phyloP scores from a whole-genome alignment of 1,284 basidiomycete genomes.

The Pseudozyma pruni region DNA sequence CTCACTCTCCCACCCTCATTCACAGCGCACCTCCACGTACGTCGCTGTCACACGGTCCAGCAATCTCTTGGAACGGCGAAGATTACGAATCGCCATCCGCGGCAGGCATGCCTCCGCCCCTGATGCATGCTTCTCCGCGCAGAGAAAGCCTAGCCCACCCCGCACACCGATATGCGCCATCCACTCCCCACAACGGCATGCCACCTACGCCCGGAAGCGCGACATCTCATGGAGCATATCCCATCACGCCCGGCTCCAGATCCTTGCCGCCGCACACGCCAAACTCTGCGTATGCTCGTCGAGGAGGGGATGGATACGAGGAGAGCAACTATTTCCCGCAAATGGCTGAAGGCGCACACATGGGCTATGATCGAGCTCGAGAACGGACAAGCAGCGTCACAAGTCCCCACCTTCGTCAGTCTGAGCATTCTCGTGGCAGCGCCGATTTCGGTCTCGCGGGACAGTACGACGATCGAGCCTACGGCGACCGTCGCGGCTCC shows the following conservation, averaged over 20 bases:
- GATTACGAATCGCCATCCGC: constrained; percentile 11
- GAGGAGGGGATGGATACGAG: constrained; percentile 11
- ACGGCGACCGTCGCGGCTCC: constrained; percentile 1
- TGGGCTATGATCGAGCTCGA: constrained; percentile 3
- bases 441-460: not conserved
- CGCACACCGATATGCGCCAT: constrained; percentile 11
- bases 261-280: constrained; percentile 34
- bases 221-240: constrained; percentile 20
- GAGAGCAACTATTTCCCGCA: constrained; percentile 44
- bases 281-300: constrained; percentile 4
- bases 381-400: constrained; percentile 23
- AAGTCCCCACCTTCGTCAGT: constrained; percentile 23
- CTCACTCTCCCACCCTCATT: constrained; percentile 22
- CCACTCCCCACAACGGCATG: constrained; percentile 18
- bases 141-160: constrained; percentile 18
- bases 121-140: constrained; percentile 24
- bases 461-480: constrained; percentile 8
- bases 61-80: constrained; percentile 15
- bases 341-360: constrained; percentile 4
- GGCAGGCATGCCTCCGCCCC: constrained; percentile 38
- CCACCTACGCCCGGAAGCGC: constrained; percentile 33
- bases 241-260: constrained; percentile 34
- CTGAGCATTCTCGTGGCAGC: constrained; percentile 3
- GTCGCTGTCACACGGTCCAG: not conserved
- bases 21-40: constrained; percentile 11